These are phyloP conservation scores for Lepiota venenata DNA, from an alignment of 768 basidiomycete genomes.

Conservation along the genomic window DNA sequence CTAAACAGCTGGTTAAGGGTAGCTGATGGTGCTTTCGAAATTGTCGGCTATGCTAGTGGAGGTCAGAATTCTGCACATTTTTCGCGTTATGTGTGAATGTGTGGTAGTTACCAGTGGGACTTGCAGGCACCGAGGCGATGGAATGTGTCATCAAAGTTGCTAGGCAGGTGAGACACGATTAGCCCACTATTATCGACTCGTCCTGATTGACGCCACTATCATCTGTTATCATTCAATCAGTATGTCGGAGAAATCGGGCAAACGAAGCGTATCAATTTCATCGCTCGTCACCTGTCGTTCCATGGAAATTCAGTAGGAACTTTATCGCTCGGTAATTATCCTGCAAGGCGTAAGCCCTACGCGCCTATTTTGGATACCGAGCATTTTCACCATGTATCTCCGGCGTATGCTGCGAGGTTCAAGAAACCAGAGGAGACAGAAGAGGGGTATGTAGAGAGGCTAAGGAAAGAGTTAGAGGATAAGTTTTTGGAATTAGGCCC, in stretches of 20 bases:
- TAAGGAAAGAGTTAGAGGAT: slow-evolving; percentile 78
- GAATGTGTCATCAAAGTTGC: slow-evolving; percentile 82
- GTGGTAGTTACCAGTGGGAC: background rate
- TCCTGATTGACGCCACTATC: background rate
- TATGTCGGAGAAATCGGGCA: slow-evolving; percentile 73
- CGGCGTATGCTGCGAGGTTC: slow-evolving; percentile 84
- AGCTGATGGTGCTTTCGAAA: slow-evolving; percentile 74
- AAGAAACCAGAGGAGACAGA: slow-evolving; percentile 65
- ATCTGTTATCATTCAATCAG: slow-evolving; percentile 27
- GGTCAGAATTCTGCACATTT: slow-evolving; percentile 37
- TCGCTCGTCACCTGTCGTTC: slow-evolving; percentile 74
- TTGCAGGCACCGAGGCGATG: slow-evolving; percentile 82
- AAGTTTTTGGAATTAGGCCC: slow-evolving; percentile 83
- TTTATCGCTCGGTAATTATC: slow-evolving; percentile 65
- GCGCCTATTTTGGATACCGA: slow-evolving; percentile 57
- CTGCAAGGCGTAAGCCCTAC: slow-evolving; percentile 66
- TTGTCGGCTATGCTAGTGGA: slow-evolving; percentile 71
- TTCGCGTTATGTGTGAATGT: background rate
- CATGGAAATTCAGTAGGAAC: slow-evolving; percentile 83
- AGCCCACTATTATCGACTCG: background rate
- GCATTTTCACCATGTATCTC: slow-evolving; percentile 83
- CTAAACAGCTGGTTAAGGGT: slow-evolving; percentile 56
- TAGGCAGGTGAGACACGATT: slow-evolving; percentile 51
- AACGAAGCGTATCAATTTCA: slow-evolving; percentile 70
- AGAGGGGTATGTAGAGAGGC: slow-evolving; percentile 74